Evolutionary conservation across 306 rosid species (phyloP), one percentile per base, ranked within the genome.

Genomic region (Cicer yamashitae): DNA sequence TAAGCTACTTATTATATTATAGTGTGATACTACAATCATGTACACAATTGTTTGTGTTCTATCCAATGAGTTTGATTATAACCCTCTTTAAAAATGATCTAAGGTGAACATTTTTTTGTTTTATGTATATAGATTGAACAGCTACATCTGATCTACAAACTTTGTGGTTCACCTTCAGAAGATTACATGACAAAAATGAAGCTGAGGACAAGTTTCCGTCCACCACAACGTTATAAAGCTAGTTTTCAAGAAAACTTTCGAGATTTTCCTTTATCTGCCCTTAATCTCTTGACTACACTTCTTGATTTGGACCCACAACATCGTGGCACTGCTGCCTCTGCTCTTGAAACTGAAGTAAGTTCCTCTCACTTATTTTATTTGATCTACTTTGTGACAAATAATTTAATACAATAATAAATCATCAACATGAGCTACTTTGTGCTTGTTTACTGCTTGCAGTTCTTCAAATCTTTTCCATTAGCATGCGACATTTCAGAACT

Each of bases 111-210:
- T 43, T 79, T 8, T 12, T 10, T 67, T 30, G 34, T 30, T 25
- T 5, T 5, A 14, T 78, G 44, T 45, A 47, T 73, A 76, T 79
- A 93, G 96, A 88, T 93, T 76, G 92, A 93, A 78, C 97, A 93
- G 62, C 86, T 93, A 73, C 96, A 89, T 80, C 86, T 71, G 88
- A 91, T 93, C 85, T 91, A 84, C 84, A 93, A 89, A 79, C 93
- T 93, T 56, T 88, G 91, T 72, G 97, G 98, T 59, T 77, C 93
- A 47, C 98, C 96, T 22, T 58, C 86, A 6, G 94, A 84, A 18
- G 93, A 91, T 61, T 91, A 89, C 74, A 88, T 85, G 89, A 82
- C 50, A 50, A 87, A 75, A 81, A 78, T 83, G 88, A 89, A 82
- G 79, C 75, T 85, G 59, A 83, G 79, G 65, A 48, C 93, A 81